A percentile compares a stretch with the other conserved stretches of the same genome.
Evolutionary conservation across 108 stramenopile genomes (phyloP).

Genomic region (Chaetoceros tenuissimus): DNA sequence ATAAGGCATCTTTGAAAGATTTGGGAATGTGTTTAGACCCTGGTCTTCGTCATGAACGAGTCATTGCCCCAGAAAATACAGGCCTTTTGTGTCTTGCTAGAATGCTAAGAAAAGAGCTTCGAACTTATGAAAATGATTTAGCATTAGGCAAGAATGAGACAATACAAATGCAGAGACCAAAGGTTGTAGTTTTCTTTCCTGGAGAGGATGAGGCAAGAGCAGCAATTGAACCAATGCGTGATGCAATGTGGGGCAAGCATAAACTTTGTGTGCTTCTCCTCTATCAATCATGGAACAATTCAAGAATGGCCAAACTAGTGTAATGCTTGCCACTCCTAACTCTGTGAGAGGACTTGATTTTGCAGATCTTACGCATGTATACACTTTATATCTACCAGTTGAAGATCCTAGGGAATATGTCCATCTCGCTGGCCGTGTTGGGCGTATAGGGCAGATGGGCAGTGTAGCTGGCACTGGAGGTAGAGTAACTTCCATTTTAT

Average conservation of each 20-base stretch:
- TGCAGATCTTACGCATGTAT: conserved; percentile 72
- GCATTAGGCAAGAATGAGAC: conserved; percentile 4
- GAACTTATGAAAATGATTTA: conserved; percentile 37
- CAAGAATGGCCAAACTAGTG: conserved; percentile 49
- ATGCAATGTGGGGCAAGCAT: conserved; percentile 81
- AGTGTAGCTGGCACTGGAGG: conserved; percentile 54
- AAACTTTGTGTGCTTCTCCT: conserved; percentile 57
- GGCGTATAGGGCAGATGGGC: conserved; percentile 78
- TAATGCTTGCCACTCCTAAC: conserved; percentile 75
- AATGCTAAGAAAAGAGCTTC: conserved; percentile 63
- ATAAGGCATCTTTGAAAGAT: conserved; percentile 56
- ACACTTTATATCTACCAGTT: conserved; percentile 68
- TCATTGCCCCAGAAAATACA: conserved; percentile 28
- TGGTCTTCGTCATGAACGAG: conserved; percentile 60
- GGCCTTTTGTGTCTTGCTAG: conserved; percentile 51
- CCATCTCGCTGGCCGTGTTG: conserved; percentile 78
- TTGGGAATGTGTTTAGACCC: conserved; percentile 64
- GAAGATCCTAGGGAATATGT: conserved; percentile 82
- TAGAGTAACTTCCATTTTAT: conserved; percentile 59
- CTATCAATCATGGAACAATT: conserved; percentile 70
- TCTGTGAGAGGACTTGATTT: conserved; percentile 81
- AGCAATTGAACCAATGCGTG: conserved; percentile 45
- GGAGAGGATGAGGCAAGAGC: conserved; percentile 58
- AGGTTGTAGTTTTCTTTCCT: conserved; percentile 78
- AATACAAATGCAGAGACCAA: conserved; percentile 33